Percentiles rank a stretch among this genome's conserved stretches.
Evolutionary conservation across 169 alveolate genomes (phyloP).

Genomic region (Eimeria praecox): DNA sequence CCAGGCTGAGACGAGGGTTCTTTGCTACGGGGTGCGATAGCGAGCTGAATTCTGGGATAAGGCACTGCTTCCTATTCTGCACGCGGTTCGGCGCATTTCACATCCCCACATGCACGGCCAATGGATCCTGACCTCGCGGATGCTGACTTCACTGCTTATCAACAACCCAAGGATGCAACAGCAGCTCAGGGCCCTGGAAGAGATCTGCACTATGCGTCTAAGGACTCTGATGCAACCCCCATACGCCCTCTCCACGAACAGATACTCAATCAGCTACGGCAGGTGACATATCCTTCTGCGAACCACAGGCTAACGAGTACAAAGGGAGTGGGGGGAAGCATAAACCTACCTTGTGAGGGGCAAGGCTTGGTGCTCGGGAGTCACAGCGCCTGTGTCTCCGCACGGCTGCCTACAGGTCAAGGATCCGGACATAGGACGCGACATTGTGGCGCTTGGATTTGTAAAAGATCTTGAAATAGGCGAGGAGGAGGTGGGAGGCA

Average conservation of each 20-base stretch:
- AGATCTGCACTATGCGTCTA: background rate
- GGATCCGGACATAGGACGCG: slow-evolving; percentile 91
- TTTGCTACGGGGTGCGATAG: too few species aligned
- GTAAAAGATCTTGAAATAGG: slow-evolving; percentile 85
- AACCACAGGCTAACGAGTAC: background rate
- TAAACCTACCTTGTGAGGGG: background rate
- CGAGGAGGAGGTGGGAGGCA: slow-evolving; percentile 79
- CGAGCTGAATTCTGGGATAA: background rate
- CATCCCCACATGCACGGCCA: slow-evolving; percentile 34
- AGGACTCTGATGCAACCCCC: background rate
- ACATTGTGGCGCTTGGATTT: slow-evolving; percentile 89
- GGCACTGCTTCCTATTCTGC: background rate
- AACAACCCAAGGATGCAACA: background rate
- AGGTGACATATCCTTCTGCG: background rate
- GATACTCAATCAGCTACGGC: slow-evolving; percentile 44
- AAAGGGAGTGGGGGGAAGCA: background rate
- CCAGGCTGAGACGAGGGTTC: too few species aligned
- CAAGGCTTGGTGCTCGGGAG: background rate
- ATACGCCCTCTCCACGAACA: slow-evolving; percentile 55
- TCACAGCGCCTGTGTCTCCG: background rate
- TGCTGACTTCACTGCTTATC: slow-evolving; percentile 2
- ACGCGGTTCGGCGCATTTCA: background rate
- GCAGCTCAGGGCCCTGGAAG: background rate
- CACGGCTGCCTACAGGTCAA: slow-evolving; percentile 78
- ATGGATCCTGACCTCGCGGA: slow-evolving; percentile 71